Percentiles rank a stretch among this genome's conserved stretches.
These are phyloP conservation scores for Myxozyma melibiosi DNA, from an alignment of 805 yeast species.

Conservation along the genomic window DNA sequence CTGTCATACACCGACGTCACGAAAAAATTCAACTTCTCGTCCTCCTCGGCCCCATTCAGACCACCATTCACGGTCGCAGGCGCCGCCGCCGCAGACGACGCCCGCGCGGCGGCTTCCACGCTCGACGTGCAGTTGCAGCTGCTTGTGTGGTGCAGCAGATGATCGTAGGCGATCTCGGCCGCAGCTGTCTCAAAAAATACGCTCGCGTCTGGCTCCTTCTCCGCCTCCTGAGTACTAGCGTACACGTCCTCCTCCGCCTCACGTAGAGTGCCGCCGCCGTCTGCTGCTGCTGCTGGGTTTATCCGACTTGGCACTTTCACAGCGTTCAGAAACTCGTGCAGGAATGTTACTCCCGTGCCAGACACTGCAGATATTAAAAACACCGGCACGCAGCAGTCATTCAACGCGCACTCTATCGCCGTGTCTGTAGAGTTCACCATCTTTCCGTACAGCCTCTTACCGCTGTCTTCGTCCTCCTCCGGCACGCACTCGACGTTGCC, in stretches of 20 bases:
- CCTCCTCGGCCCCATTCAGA: not conserved
- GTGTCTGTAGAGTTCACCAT: conserved; percentile 24
- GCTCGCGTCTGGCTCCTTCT: too few species aligned
- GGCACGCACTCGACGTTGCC: not conserved
- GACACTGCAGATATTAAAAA: conserved; percentile 30
- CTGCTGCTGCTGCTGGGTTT: not conserved
- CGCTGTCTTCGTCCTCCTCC: not conserved
- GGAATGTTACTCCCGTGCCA: conserved; percentile 21
- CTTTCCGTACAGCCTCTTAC: conserved; percentile 19
- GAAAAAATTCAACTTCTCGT: conserved; percentile 18
- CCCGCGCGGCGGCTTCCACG: conserved; percentile 2
- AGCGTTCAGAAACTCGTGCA: conserved; percentile 26
- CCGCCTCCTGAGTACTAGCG: too few species aligned
- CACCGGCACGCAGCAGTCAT: conserved; percentile 26
- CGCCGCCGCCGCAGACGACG: not conserved
- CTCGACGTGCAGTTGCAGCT: conserved; percentile 12
- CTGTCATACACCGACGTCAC: conserved; percentile 30
- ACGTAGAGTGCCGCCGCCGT: too few species aligned
- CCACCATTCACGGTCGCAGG: not conserved
- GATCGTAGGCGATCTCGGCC: conserved; percentile 13
- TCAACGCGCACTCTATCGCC: conserved; percentile 24
- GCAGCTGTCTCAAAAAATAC: too few species aligned
- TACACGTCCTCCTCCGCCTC: too few species aligned
- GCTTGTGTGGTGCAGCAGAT: conserved; percentile 20
- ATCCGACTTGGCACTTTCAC: conserved; percentile 6